Evolutionary conservation across 768 basidiomycete species (phyloP).

Genomic region (Collybia mongolica): DNA sequence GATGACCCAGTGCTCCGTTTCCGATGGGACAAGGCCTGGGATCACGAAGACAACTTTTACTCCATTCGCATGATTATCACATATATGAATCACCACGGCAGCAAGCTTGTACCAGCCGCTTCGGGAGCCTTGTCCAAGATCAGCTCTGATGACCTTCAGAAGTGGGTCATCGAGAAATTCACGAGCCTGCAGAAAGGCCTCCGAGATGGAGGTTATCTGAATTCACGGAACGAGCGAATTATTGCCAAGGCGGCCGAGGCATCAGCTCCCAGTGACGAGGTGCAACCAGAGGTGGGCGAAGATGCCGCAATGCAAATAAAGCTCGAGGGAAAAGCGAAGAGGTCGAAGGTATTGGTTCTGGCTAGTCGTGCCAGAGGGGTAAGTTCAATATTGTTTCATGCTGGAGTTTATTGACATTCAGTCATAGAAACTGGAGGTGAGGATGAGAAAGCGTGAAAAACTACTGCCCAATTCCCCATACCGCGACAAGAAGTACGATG

Average conservation of each 20-base stretch:
- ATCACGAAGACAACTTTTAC: conserved; percentile 4
- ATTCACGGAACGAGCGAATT: conserved; percentile 2
- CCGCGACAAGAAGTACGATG: conserved; percentile 8
- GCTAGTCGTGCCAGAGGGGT: not conserved
- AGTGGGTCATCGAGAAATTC: not conserved
- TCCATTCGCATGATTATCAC: conserved; percentile 2
- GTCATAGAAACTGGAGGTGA: conserved; percentile 14
- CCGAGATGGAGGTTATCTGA: not conserved
- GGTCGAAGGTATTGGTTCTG: not conserved
- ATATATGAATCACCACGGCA: conserved; percentile 3
- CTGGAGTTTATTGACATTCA: not conserved
- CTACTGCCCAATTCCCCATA: conserved; percentile 4
- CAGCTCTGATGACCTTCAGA: conserved; percentile 4
- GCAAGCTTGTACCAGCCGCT: not conserved
- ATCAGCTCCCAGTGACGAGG: too few species aligned
- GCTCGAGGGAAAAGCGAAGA: conserved; percentile 1
- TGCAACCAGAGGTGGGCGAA: not conserved
- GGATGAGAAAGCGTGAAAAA: conserved; percentile 1
- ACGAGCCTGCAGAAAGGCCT: conserved; percentile 4
- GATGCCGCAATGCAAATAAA: not conserved
- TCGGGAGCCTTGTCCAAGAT: not conserved
- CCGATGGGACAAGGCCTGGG: not conserved
- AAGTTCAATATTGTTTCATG: not conserved
- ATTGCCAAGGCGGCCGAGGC: not conserved
- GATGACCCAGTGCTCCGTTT: conserved; percentile 2